Evolutionary conservation across 169 alveolate species (phyloP), one percentile per base, ranked within the genome.

Genomic region (Plasmodium billcollinsi): DNA sequence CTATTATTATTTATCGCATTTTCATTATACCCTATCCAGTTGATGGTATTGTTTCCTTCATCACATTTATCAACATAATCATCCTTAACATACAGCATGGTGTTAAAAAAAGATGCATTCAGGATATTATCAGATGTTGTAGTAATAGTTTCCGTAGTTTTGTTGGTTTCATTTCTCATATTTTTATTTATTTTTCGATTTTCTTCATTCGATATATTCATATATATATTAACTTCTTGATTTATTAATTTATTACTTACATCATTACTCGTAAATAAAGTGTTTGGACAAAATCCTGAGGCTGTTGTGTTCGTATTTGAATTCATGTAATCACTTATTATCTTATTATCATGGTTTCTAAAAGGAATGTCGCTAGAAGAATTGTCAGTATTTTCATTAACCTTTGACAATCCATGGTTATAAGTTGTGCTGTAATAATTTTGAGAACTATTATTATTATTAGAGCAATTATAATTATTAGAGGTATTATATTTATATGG

Each of bases 131-230:
- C 89, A 26, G 78, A 59, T 12, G 62, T 14, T 24, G 75, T 78
- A 24, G 75, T 78, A 24, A 43, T 78, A 5, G 89, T 59, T 3
- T 71, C 76, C 9, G 78, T 66, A 49, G 89, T 65, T 49, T 78
- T 78, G 21, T 29, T 78, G 4, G 78, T 78, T 71, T 78, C 89
- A 24, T 49, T 59, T 45, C 52, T 78, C 85, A 83, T 83, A 63
- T 49, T 47, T 24, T 83, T 83, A 33, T 70, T 71, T 67, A 67
- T 71, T 47, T 56, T 39, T 15, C 18, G 85, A 83, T 63, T 67
- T 50, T 58, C 18, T n/a, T 39, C 73, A 33, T 67, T 69, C 15
- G 49, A 24, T 43, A 21, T 83, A 11, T 56, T 59, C 49, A 26
- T 11, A 26, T 33, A 49, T 12, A 54, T 11, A 24, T 69, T 83